Evolutionary conservation across 2,329 filamentous ascomycete genomes (phyloP).

Genomic region (Beauveria rudraprayagi): DNA sequence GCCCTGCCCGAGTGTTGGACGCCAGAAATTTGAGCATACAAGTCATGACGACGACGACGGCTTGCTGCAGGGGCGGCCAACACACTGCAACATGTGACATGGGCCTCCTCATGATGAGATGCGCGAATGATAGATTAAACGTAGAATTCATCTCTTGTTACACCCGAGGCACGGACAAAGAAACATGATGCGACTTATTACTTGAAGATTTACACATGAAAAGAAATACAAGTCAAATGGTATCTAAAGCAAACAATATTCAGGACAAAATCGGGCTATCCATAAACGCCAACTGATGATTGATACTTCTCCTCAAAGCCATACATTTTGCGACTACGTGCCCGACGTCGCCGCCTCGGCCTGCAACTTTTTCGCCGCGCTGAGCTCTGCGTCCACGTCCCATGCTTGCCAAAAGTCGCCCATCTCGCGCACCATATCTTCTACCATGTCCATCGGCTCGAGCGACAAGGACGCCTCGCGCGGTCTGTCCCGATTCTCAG

Average conservation of each 20-base stretch:
- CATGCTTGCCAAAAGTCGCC: slow-evolving; percentile 26
- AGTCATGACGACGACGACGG: too few species aligned
- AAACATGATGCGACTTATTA: neutral
- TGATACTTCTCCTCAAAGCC: slow-evolving; percentile 14
- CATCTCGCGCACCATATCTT: slow-evolving; percentile 30
- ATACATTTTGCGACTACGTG: slow-evolving; percentile 18
- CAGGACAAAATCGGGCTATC: neutral
- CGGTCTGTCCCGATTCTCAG: neutral
- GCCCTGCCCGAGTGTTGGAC: too few species aligned
- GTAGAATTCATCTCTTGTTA: too few species aligned
- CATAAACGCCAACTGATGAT: neutral
- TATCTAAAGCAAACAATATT: neutral
- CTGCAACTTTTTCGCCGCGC: slow-evolving; percentile 19
- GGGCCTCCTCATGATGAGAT: too few species aligned
- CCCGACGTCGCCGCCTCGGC: slow-evolving; percentile 1
- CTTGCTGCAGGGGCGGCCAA: too few species aligned
- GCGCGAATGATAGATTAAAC: too few species aligned
- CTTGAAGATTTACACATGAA: neutral
- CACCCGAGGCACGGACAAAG: too few species aligned
- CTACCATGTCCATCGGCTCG: slow-evolving; percentile 28
- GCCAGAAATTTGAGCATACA: too few species aligned
- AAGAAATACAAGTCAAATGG: neutral
- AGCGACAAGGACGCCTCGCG: slow-evolving; percentile 14
- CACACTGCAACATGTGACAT: too few species aligned
- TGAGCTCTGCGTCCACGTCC: slow-evolving; percentile 29